A percentile compares a stretch with the other conserved stretches of the same genome.
phyloP scores from a whole-genome alignment of 2,329 filamentous ascomycete genomes.

The Paramyrothecium roridum region DNA sequence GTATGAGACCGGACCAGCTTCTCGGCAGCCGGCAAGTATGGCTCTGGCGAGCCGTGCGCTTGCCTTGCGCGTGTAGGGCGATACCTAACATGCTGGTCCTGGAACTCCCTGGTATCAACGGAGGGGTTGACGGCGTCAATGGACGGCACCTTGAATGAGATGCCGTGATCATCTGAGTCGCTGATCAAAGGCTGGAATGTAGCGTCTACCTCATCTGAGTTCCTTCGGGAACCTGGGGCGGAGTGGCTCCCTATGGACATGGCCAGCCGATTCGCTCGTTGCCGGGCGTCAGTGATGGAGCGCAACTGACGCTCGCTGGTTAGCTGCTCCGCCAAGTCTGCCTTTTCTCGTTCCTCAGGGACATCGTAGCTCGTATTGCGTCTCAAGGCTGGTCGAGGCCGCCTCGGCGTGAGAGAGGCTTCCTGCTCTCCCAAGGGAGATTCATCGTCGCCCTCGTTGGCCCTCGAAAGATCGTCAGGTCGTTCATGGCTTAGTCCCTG shows the following conservation, averaged over 20 bases:
- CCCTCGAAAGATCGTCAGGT: conserved; percentile 2
- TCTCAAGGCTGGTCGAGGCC: conserved; percentile 34
- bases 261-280: conserved; percentile 35
- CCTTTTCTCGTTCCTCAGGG: conserved; percentile 34
- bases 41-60: neutral
- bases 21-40: conserved; percentile 20
- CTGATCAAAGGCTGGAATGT: conserved; percentile 28
- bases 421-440: neutral
- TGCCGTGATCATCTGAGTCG: conserved; percentile 23
- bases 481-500: conserved; percentile 12
- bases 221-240: conserved; percentile 31
- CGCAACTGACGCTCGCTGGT: conserved; percentile 33
- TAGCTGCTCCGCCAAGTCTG: conserved; percentile 33
- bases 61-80: neutral
- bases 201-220: conserved; percentile 25
- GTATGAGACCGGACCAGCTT: conserved; percentile 30
- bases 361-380: conserved; percentile 41
- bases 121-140: conserved; percentile 13
- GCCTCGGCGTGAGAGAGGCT: conserved; percentile 9
- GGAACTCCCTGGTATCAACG: conserved; percentile 17
- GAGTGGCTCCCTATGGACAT: conserved; percentile 35
- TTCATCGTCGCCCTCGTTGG: conserved; percentile 7
- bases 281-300: conserved; percentile 36
- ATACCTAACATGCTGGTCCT: conserved; percentile 16
- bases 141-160: conserved; percentile 9